Conservation (phyloP, 768 basidiomycete genomes). For the Lactarius indigo region DNA sequence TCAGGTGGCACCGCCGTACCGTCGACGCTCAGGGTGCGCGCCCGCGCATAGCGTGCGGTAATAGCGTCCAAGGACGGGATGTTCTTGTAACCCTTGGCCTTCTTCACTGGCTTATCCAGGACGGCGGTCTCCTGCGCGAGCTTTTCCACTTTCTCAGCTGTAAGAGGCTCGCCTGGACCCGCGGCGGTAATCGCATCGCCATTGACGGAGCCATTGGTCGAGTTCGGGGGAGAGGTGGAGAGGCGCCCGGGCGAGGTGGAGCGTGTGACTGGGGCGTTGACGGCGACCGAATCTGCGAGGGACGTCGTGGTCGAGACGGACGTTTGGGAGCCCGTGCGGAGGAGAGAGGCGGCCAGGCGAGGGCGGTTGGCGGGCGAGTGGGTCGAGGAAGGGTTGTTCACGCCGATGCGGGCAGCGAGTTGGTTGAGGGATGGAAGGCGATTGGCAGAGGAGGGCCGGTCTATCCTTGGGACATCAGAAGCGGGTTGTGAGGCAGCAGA, state of each 20-base stretch:
- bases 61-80: slow-evolving; percentile 84
- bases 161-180: slow-evolving; percentile 50
- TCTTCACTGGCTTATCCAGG: slow-evolving; percentile 30
- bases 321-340: slow-evolving; percentile 57
- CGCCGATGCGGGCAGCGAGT: slow-evolving; percentile 72
- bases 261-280: slow-evolving; percentile 64
- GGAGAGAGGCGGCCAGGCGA: slow-evolving; percentile 67
- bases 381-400: slow-evolving; percentile 32
- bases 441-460: slow-evolving; percentile 32
- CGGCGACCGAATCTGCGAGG: slow-evolving; percentile 58
- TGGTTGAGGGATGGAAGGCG: slow-evolving; percentile 77
- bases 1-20: slow-evolving; percentile 70
- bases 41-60: slow-evolving; percentile 72
- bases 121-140: slow-evolving; percentile 51
- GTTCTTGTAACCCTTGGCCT: slow-evolving; percentile 73
- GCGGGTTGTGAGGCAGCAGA: slow-evolving; percentile 29
- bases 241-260: slow-evolving; percentile 60
- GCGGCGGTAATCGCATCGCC: slow-evolving; percentile 30
- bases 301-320: slow-evolving; percentile 35
- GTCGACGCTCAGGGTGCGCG: slow-evolving; percentile 55
- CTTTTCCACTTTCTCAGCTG: slow-evolving; percentile 61
- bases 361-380: slow-evolving; percentile 45
- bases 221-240: slow-evolving; percentile 45
- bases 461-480: slow-evolving; percentile 38
- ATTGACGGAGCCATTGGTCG: slow-evolving; percentile 41